Evolutionary conservation across 2,329 filamentous ascomycete species (phyloP).

Genomic region (Hirsutella minnesotensis): DNA sequence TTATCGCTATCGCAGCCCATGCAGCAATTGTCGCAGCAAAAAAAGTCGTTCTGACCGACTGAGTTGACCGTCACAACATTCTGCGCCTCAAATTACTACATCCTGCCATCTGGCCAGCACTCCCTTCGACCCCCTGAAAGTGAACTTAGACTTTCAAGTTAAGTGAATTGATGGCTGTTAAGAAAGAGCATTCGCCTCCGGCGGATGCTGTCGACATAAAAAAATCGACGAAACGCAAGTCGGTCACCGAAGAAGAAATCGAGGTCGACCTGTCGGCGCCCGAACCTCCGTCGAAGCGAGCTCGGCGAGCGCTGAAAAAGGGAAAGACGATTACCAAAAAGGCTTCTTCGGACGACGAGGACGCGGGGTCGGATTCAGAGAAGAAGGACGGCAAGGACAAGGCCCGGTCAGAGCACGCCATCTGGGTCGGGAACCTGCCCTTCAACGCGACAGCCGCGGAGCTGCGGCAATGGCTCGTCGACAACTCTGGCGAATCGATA

Average conservation of each 20-base stretch:
- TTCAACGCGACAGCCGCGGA: slow-evolving; percentile 67
- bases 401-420: slow-evolving; percentile 64
- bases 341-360: slow-evolving; percentile 22
- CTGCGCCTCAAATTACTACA: too few species aligned
- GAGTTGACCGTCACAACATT: too few species aligned
- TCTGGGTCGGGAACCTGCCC: slow-evolving; percentile 95
- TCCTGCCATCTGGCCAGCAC: too few species aligned
- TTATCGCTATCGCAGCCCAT: too few species aligned
- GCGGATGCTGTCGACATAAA: background rate
- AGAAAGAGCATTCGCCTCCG: background rate
- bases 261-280: slow-evolving; percentile 85
- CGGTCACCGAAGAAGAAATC: slow-evolving; percentile 52
- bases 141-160: too few species aligned
- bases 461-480: slow-evolving; percentile 68
- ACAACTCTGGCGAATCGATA: slow-evolving; percentile 55
- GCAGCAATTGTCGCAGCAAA: too few species aligned
- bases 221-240: slow-evolving; percentile 53
- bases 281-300: slow-evolving; percentile 91
- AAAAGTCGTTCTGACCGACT: too few species aligned
- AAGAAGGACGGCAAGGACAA: slow-evolving; percentile 30
- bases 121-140: too few species aligned
- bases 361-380: slow-evolving; percentile 20
- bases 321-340: slow-evolving; percentile 45
- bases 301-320: slow-evolving; percentile 81
- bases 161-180: background rate